Evolutionary conservation across 441 rosid species (phyloP).

Genomic region (Erodium chrysanthum): DNA sequence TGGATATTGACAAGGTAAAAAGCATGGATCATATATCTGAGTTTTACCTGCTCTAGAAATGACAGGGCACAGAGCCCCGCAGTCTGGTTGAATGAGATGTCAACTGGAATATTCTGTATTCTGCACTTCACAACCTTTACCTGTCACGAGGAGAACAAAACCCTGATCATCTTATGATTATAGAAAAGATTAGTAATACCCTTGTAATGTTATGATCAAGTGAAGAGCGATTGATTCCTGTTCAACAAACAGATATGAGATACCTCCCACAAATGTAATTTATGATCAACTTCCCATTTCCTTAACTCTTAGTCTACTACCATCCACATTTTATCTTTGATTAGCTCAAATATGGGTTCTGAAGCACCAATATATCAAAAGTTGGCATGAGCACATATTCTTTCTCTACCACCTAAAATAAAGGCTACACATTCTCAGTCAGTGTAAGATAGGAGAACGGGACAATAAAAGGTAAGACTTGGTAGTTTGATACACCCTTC

Average conservation of each 20-base stretch:
- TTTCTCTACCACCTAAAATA: too few relatives aligned
- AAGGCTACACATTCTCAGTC: too few relatives aligned
- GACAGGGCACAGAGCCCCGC: constrained; percentile 47
- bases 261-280: not conserved
- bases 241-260: constrained; percentile 1
- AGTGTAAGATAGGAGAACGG: too few relatives aligned
- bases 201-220: not conserved
- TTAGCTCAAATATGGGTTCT: constrained; percentile 1
- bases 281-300: not conserved
- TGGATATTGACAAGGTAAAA: not conserved
- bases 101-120: constrained; percentile 41
- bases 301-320: too few relatives aligned
- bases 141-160: constrained; percentile 23
- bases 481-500: too few relatives aligned
- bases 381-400: not conserved
- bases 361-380: not conserved
- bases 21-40: not conserved
- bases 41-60: constrained; percentile 51
- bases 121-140: constrained; percentile 54
- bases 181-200: not conserved
- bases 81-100: constrained; percentile 52
- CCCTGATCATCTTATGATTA: not conserved
- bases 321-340: not conserved
- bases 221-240: not conserved
- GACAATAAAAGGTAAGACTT: too few relatives aligned